Conservation (phyloP, 139 green algal genomes). For the Chlorella sp. region DNA sequence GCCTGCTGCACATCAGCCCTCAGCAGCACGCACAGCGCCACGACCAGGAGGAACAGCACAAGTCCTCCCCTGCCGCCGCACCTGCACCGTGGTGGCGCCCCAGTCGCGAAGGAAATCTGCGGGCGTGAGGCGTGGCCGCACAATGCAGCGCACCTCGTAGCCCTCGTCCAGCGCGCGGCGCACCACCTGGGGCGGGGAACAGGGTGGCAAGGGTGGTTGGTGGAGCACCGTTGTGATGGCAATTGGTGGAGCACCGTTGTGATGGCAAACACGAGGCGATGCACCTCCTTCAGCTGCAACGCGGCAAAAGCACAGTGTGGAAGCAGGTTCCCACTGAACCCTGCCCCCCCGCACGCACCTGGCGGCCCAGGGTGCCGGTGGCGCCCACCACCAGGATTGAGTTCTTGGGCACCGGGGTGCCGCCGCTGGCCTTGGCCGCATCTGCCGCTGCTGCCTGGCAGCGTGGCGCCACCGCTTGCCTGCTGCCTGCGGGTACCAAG, state of each 20-base stretch:
- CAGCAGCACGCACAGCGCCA: constrained; percentile 47
- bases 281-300: too few relatives aligned
- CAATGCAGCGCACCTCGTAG: constrained; percentile 97
- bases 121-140: constrained; percentile 88
- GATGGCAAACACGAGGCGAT: too few relatives aligned
- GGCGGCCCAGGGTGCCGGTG: constrained; percentile 96
- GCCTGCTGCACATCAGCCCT: too few relatives aligned
- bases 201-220: too few relatives aligned
- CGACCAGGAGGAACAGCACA: too few relatives aligned
- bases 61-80: too few relatives aligned
- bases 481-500: neutral
- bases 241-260: too few relatives aligned
- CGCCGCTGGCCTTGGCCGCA: constrained; percentile 27
- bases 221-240: too few relatives aligned
- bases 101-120: constrained; percentile 99
- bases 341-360: constrained; percentile 40
- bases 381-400: constrained; percentile 94
- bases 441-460: constrained; percentile 3
- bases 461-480: neutral
- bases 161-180: constrained; percentile 95
- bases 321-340: too few relatives aligned
- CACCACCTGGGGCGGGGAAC: constrained; percentile 67
- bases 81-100: constrained; percentile 91
- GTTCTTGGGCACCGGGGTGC: constrained; percentile 85
- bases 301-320: too few relatives aligned